Base-by-base conservation (phyloP, 176 grass and related monocot species). In the Tuctoria greenei region DNA sequence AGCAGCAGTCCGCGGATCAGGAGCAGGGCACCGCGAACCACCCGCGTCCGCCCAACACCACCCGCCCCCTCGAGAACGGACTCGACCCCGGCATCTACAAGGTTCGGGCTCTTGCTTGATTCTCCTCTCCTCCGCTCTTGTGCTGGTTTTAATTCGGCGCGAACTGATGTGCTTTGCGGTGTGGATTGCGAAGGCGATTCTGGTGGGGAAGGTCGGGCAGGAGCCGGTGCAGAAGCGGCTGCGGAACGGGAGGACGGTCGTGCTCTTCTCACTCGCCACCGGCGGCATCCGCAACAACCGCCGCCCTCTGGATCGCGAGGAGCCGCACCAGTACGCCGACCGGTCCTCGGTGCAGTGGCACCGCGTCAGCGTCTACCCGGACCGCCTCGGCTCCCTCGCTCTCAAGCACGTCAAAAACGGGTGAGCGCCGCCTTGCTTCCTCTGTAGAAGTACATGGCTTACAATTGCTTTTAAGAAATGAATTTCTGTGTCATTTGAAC, bases 271-370 rank as follows among this genome's bases (percentile, higher is more conserved):
- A 10, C 86, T 99, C 3, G 95, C 81, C 46, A 99, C 95, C 7
- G 91, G 95, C 10, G 95, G 95, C 67, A 95, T 99, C 59, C 88
- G 89, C 49, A 99, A 99, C 86, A 99, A 92, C 73, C 91, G 95
- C 59, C 89, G 91, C 71, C 95, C 91, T 23, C 44, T 95, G 38
- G 85, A 91, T 4, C 74, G 85, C 39, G 95, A 92, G 72, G 89
- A 89, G 58, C 89, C 95, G 20, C 85, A 88, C 60, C 89, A 92
- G 64, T 92, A 99, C 44, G 91, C 92, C 0, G 79, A 90, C 6
- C 76, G 95, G 27, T 90, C 85, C 87, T 38, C 89, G 23, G 91
- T 95, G 86, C 95, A 99, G 87, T 99, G 95, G 95, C 95, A 99
- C 75, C 89, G 95, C 49, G 91, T 99, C 28, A 84, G 85, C 67